Evolutionary conservation across 331 rosid species (phyloP).

Genomic region (Quercus lobata): DNA sequence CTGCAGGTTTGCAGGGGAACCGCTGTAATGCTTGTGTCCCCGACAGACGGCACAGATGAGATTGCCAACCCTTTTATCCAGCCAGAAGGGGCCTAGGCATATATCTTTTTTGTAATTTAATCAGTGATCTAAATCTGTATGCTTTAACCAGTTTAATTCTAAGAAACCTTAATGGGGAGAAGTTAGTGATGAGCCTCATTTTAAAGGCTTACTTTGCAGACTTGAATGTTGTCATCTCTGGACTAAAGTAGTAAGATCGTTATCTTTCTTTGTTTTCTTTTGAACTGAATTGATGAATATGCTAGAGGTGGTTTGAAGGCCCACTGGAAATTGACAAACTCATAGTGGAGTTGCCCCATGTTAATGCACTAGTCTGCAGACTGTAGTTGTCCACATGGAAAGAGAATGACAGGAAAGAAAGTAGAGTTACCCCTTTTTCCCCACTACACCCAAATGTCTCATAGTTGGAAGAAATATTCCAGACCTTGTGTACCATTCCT

Average conservation of each 20-base stretch:
- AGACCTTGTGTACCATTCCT: no score
- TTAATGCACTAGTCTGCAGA: no score
- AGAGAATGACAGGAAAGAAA: no score
- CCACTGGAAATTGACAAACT: no score
- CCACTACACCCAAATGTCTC: no score
- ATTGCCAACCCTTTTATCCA: conserved; percentile 85
- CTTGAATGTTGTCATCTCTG: background rate
- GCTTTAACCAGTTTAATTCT: conserved; percentile 1
- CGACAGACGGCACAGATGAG: conserved; percentile 87
- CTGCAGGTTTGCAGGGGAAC: conserved; percentile 92
- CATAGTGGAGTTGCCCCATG: no score
- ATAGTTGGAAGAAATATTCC: no score
- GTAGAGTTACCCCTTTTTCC: no score
- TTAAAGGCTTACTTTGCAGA: background rate
- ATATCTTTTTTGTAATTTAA: background rate
- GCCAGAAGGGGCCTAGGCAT: conserved; percentile 63
- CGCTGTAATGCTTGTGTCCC: conserved; percentile 92
- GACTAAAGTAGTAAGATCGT: background rate
- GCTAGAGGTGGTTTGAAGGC: background rate
- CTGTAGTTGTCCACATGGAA: no score
- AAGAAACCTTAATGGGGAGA: background rate
- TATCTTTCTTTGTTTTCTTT: background rate
- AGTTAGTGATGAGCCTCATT: background rate
- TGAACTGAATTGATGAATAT: background rate
- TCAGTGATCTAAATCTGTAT: background rate